Conservation (phyloP, 1,284 basidiomycete genomes). For the Neonothopanus nambi region DNA sequence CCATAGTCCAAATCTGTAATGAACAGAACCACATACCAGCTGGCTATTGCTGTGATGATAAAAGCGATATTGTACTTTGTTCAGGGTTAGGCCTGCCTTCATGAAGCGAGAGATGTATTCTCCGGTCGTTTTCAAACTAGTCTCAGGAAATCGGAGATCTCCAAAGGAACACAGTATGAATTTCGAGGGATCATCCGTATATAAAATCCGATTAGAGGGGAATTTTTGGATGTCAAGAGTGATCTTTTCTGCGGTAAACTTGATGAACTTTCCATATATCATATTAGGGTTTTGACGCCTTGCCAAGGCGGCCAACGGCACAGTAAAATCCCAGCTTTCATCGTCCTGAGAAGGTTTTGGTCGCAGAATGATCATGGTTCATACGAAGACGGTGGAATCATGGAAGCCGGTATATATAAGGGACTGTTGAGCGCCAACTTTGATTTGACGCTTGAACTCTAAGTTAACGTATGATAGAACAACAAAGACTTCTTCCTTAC, state of each 20-base stretch:
- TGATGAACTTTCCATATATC: constrained; percentile 48
- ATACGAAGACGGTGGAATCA: too few species aligned
- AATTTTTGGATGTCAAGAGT: constrained; percentile 48
- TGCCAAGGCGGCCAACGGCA: constrained; percentile 32
- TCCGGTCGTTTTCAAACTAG: constrained; percentile 41
- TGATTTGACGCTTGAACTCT: too few species aligned
- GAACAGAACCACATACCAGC: constrained; percentile 38
- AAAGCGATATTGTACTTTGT: constrained; percentile 61
- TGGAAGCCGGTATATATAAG: too few species aligned
- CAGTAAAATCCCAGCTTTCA: constrained; percentile 49
- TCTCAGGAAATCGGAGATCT: constrained; percentile 51
- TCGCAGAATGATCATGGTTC: constrained; percentile 35
- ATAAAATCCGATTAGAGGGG: constrained; percentile 57
- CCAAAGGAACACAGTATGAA: constrained; percentile 58
- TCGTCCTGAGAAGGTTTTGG: constrained; percentile 46
- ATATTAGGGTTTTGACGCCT: constrained; percentile 11
- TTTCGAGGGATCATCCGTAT: constrained; percentile 52
- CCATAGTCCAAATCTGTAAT: not conserved
- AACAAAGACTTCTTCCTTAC: not conserved
- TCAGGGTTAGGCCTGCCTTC: constrained; percentile 54
- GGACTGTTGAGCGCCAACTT: too few species aligned
- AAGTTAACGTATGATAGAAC: not conserved
- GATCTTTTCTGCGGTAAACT: constrained; percentile 49
- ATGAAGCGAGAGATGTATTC: constrained; percentile 60
- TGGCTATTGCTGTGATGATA: constrained; percentile 72